phyloP scores from a whole-genome alignment of 345 rosid species.

The Corymbia maculata region DNA sequence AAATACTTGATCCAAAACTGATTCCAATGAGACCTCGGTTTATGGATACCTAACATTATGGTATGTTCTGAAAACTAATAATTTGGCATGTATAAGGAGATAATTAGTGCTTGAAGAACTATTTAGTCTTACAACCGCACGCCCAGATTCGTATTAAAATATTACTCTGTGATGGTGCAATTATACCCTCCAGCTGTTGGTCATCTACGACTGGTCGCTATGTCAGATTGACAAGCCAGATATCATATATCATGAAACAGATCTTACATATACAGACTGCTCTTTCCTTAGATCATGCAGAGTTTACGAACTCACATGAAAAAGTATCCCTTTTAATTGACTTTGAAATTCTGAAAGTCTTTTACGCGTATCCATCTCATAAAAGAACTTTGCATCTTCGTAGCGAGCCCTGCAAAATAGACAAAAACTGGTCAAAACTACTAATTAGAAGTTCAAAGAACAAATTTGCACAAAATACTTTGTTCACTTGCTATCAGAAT shows the following conservation, averaged over 20 bases:
- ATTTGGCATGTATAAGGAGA: not conserved
- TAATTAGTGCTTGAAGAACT: not conserved
- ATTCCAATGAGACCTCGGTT: not conserved
- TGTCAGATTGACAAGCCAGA: not conserved
- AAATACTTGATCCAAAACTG: not conserved
- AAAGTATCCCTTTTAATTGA: constrained; percentile 84
- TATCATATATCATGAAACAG: not conserved
- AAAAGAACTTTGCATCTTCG: constrained; percentile 96
- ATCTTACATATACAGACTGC: not conserved
- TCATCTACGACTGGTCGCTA: not conserved
- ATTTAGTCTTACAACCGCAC: not conserved
- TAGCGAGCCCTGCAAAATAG: constrained; percentile 78
- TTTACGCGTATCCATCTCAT: constrained; percentile 72
- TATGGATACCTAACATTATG: not conserved
- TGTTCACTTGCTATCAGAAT: not conserved
- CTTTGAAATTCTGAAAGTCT: constrained; percentile 57
- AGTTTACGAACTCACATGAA: constrained; percentile 60
- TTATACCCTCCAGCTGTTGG: not conserved
- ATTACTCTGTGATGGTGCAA: not conserved
- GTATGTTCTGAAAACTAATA: not conserved
- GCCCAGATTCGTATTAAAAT: not conserved
- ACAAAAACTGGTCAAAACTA: not conserved
- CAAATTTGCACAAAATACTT: not conserved
- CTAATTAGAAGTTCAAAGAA: not conserved
- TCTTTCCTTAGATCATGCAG: not conserved